Percentiles rank a stretch among this genome's conserved stretches.
Conservation (phyloP, 2,329 filamentous ascomycete species). For the Colletotrichum scovillei region DNA sequence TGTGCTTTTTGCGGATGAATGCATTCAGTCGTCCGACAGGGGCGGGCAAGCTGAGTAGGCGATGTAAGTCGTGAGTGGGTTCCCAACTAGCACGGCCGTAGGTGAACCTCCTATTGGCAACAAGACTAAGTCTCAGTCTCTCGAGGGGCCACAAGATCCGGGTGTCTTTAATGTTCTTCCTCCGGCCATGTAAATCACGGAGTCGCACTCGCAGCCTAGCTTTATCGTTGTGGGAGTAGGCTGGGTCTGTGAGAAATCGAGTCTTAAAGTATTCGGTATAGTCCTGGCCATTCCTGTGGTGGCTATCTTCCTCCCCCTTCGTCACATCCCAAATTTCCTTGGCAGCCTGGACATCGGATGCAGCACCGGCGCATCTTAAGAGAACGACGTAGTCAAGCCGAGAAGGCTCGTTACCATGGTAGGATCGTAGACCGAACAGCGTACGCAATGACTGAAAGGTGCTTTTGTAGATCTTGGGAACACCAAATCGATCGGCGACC, state of each 20-base stretch:
- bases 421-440: slow-evolving; percentile 48
- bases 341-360: slow-evolving; percentile 48
- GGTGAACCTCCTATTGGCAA: neutral
- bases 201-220: slow-evolving; percentile 51
- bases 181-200: slow-evolving; percentile 49
- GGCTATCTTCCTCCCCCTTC: slow-evolving; percentile 38
- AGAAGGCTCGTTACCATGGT: slow-evolving; percentile 42
- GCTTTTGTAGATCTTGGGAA: slow-evolving; percentile 53
- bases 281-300: slow-evolving; percentile 45
- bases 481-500: slow-evolving; percentile 56
- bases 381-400: slow-evolving; percentile 57
- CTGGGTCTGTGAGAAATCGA: slow-evolving; percentile 57
- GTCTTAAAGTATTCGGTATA: slow-evolving; percentile 61
- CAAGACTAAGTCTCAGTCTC: slow-evolving; percentile 17
- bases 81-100: slow-evolving; percentile 27
- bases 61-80: slow-evolving; percentile 26
- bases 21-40: slow-evolving; percentile 30
- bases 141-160: slow-evolving; percentile 14
- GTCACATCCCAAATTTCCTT: slow-evolving; percentile 48
- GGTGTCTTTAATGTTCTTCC: slow-evolving; percentile 20
- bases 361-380: slow-evolving; percentile 60
- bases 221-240: slow-evolving; percentile 60
- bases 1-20: slow-evolving; percentile 4
- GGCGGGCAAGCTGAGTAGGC: slow-evolving; percentile 17
- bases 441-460: slow-evolving; percentile 50